Evolutionary conservation across 352 stramenopile genomes (phyloP).

Genomic region (Globisporangium middletonii): DNA sequence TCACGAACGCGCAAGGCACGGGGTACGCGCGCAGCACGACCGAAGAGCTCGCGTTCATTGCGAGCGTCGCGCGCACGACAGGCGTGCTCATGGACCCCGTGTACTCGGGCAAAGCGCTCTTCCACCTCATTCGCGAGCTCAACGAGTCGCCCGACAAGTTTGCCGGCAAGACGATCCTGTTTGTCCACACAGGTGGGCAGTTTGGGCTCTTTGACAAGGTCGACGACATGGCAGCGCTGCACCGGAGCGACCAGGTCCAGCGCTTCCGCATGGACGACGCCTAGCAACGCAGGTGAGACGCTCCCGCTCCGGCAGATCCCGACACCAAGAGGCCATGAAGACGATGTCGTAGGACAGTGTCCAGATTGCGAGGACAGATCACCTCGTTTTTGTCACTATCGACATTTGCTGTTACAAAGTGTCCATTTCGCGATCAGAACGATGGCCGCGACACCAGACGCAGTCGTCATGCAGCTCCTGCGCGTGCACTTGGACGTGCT

Average conservation of each 20-base stretch:
- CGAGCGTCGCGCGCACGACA: slow-evolving; percentile 56
- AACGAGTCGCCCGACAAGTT: slow-evolving; percentile 78
- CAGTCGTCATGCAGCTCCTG: slow-evolving; percentile 73
- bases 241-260: slow-evolving; percentile 40
- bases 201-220: slow-evolving; percentile 91
- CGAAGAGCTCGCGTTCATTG: slow-evolving; percentile 77
- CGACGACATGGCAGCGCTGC: slow-evolving; percentile 55
- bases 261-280: slow-evolving; percentile 55
- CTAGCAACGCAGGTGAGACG: background rate
- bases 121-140: slow-evolving; percentile 73
- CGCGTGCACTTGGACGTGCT: slow-evolving; percentile 78
- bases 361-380: no score
- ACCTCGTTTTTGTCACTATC: no score
- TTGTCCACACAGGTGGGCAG: slow-evolving; percentile 89
- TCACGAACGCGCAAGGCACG: slow-evolving; percentile 75
- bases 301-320: no score
- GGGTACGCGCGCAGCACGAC: slow-evolving; percentile 76
- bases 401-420: no score
- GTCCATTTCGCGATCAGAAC: background rate
- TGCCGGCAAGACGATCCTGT: slow-evolving; percentile 77
- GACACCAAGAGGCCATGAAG: no score
- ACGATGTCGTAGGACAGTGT: no score
- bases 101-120: slow-evolving; percentile 85
- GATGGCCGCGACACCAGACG: slow-evolving; percentile 18
- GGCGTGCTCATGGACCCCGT: slow-evolving; percentile 83